Percentiles rank a stretch among this genome's conserved stretches.
These are phyloP conservation scores for Fusarium staphyleae DNA, from an alignment of 2,329 filamentous ascomycete species.

Conservation along the genomic window DNA sequence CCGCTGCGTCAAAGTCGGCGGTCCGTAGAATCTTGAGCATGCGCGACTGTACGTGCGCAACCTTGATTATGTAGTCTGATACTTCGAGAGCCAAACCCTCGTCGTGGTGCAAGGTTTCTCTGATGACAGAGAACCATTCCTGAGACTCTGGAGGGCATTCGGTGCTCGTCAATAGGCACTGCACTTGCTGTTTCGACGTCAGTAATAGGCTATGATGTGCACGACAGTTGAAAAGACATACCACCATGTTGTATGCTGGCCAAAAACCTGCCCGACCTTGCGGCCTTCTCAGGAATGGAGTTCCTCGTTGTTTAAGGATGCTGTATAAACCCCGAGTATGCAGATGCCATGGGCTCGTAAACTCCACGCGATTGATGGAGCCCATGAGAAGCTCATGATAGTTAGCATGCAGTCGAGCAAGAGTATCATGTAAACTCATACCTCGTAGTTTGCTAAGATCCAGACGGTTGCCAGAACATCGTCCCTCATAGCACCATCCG, in stretches of 20 bases:
- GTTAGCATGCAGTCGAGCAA: constrained; percentile 13
- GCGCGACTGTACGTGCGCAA: constrained; percentile 40
- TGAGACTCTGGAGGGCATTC: constrained; percentile 48
- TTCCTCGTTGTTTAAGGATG: constrained; percentile 48
- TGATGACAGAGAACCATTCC: constrained; percentile 47
- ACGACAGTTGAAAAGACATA: constrained; percentile 31
- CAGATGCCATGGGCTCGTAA: constrained; percentile 47
- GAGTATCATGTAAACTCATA: constrained; percentile 13
- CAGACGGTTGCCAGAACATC: constrained; percentile 51
- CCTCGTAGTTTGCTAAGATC: constrained; percentile 52
- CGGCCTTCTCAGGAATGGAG: constrained; percentile 32
- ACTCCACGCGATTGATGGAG: constrained; percentile 41
- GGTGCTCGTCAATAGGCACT: constrained; percentile 44
- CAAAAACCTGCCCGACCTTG: constrained; percentile 47
- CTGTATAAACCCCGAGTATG: constrained; percentile 48
- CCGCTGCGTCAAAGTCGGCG: constrained; percentile 41
- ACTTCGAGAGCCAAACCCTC: constrained; percentile 43
- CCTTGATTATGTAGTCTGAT: constrained; percentile 39
- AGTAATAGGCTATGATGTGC: constrained; percentile 2
- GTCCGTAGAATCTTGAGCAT: constrained; percentile 40
- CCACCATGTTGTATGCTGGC: constrained; percentile 50
- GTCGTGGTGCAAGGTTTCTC: constrained; percentile 30
- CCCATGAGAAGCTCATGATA: constrained; percentile 47
- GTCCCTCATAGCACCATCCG: constrained; percentile 42
- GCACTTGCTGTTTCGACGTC: constrained; percentile 47